phyloP scores from a whole-genome alignment of 495 filamentous ascomycete species.

The Penicillium simplicissimum region DNA sequence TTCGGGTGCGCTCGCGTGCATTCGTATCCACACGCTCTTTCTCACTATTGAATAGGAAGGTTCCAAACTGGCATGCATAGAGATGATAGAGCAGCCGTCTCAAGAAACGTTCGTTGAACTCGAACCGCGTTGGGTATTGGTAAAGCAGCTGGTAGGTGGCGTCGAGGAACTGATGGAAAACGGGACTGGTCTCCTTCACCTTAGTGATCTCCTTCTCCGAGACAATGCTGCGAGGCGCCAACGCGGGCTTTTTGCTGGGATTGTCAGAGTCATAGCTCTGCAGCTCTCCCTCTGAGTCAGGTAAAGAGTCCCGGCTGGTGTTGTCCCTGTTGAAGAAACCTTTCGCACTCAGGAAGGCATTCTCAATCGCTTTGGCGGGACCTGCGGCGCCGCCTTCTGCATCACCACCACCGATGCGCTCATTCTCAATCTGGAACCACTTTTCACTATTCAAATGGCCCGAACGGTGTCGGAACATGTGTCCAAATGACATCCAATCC shows the following conservation, averaged over 20 bases:
- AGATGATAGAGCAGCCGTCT: conserved; percentile 89
- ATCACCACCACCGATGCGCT: conserved; percentile 55
- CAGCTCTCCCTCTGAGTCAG: conserved; percentile 62
- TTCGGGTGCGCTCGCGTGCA: conserved; percentile 72
- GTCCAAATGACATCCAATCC: conserved; percentile 96
- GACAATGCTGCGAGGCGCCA: conserved; percentile 36
- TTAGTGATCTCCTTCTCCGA: conserved; percentile 60
- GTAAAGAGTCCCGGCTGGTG: conserved; percentile 61
- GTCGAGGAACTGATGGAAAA: conserved; percentile 98
- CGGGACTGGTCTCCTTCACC: conserved; percentile 85
- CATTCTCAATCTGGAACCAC: conserved; percentile 88
- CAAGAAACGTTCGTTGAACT: conserved; percentile 96
- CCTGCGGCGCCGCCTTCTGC: conserved; percentile 58
- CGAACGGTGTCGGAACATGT: conserved; percentile 91
- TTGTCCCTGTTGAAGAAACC: conserved; percentile 86
- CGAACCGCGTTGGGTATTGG: conserved; percentile 88
- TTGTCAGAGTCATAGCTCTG: conserved; percentile 54
- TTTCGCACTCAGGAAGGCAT: conserved; percentile 82
- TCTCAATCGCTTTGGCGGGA: conserved; percentile 70
- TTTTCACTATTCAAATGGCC: conserved; percentile 87
- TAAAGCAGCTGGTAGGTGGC: conserved; percentile 87
- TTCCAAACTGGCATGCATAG: conserved; percentile 95
- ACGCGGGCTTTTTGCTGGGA: conserved; percentile 45
- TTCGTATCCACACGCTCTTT: conserved; percentile 78
- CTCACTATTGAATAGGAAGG: conserved; percentile 94